Evolutionary conservation across 2,329 filamentous ascomycete species (phyloP), one percentile per base, ranked within the genome.

Genomic region (Microsporum ferrugineum): DNA sequence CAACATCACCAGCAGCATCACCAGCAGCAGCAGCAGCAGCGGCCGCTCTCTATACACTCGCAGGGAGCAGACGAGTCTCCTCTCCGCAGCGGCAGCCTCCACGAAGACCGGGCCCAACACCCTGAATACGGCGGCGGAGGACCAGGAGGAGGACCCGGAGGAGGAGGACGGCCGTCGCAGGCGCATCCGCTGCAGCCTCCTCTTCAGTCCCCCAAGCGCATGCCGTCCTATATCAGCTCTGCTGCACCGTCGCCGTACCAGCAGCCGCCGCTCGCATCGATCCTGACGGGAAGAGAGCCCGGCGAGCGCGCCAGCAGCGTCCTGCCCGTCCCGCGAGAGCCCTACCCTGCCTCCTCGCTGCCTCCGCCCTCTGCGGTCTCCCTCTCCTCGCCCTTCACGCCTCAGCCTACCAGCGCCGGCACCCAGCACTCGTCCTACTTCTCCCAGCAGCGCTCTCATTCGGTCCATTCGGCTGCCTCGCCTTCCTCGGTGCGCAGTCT

Each of bases 171-270:
- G 58, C 71, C 75, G 59, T 67, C 72, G 33, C 75, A 75, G 64
- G 76, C 78, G 72, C 41, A 73, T 41, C 73, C 77, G 57, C 71
- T 78, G 63, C 77, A 78, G 67, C 71, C 74, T 55, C 72, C 73
- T 60, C 72, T 78, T 62, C 72, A 73, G 62, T 79, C 77, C 51
- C 77, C 77, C 55, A 72, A 74, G 34, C 72, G 69, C 58, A 70
- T 72, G 59, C 70, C 76, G 39, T 70, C 74, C 53, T 75, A 76
- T 63, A 68, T 68, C 58, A 34, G 31, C 49, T 17, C 49, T 27
- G 70, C 72, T 34, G 66, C 68, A 43, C 72, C 73, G 60, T 76
- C 75, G 43, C 74, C 75, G 6, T 76, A 76, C 62, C 74, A 75
- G 61, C 72, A 73, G 61, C 69, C 43, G 67, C 74, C 47, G 47